These are phyloP conservation scores for Jamesozyma hellenica DNA, from an alignment of 805 yeast species.

Conservation along the genomic window DNA sequence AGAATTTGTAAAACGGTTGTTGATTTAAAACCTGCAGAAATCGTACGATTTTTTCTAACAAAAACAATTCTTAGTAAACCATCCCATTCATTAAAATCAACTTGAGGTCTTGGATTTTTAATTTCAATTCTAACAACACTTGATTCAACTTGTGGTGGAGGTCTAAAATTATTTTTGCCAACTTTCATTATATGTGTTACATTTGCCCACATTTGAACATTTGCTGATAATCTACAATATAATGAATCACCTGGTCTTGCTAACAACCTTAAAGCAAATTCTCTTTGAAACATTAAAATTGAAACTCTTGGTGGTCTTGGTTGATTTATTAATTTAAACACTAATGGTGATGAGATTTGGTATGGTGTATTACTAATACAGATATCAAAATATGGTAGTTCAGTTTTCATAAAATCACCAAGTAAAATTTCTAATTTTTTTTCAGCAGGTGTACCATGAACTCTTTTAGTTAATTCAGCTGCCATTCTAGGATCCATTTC, in stretches of 20 bases:
- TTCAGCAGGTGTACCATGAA: conserved; percentile 90
- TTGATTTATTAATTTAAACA: conserved; percentile 80
- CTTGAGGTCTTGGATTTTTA: conserved; percentile 85
- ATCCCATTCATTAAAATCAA: conserved; percentile 95
- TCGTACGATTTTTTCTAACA: conserved; percentile 86
- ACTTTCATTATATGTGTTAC: conserved; percentile 98
- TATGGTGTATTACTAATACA: conserved; percentile 97
- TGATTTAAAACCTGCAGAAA: conserved; percentile 86
- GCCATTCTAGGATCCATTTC: conserved; percentile 99
- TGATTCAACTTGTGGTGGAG: conserved; percentile 97
- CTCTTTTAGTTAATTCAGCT: conserved; percentile 93
- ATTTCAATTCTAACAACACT: conserved; percentile 91
- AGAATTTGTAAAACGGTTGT: conserved; percentile 67
- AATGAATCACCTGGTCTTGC: conserved; percentile 96
- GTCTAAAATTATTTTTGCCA: conserved; percentile 91
- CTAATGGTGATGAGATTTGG: conserved; percentile 93
- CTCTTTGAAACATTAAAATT: conserved; percentile 95
- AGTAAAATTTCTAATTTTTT: conserved; percentile 83
- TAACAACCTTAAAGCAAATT: conserved; percentile 82
- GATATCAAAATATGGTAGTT: conserved; percentile 86
- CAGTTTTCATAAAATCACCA: conserved; percentile 95
- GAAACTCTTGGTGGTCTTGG: conserved; percentile 93
- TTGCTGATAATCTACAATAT: conserved; percentile 88
- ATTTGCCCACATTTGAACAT: conserved; percentile 99
- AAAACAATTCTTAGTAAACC: conserved; percentile 86